phyloP scores from a whole-genome alignment of 2,329 filamentous ascomycete genomes.

The Anisogramma anomala region DNA sequence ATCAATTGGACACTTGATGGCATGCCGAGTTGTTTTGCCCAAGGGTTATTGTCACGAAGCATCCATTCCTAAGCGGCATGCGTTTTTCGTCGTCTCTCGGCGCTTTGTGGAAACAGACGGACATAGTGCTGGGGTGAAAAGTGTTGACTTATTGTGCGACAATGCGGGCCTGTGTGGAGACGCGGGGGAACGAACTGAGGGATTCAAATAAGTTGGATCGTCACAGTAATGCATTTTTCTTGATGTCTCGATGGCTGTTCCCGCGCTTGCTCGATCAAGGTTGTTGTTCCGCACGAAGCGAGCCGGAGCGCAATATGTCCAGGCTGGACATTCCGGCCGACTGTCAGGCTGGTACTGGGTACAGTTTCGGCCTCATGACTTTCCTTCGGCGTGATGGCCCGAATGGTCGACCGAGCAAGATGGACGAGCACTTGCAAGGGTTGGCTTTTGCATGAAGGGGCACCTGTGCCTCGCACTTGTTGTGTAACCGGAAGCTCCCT shows the following conservation, averaged over 20 bases:
- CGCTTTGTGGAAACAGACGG: neutral
- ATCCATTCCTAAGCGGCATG: slow-evolving; percentile 1
- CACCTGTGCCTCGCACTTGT: no score
- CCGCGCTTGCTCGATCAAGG: no score
- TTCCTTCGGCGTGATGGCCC: no score
- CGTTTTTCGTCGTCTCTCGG: neutral
- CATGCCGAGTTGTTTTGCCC: neutral
- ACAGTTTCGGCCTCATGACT: no score
- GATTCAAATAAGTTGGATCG: neutral
- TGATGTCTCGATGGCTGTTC: neutral
- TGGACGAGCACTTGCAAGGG: no score
- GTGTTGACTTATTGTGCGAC: no score
- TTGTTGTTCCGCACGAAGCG: neutral
- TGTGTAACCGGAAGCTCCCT: no score
- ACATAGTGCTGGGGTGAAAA: neutral
- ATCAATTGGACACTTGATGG: neutral
- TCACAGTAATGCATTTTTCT: slow-evolving; percentile 1
- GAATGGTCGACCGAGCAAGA: no score
- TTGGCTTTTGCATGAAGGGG: no score
- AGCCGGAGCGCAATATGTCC: neutral
- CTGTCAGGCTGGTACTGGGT: no score
- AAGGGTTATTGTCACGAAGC: neutral
- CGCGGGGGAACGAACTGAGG: neutral
- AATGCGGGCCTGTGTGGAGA: neutral
- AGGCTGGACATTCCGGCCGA: no score